phyloP scores from a whole-genome alignment of 2,329 filamentous ascomycete species.

The Diaporthe citrichinensis region DNA sequence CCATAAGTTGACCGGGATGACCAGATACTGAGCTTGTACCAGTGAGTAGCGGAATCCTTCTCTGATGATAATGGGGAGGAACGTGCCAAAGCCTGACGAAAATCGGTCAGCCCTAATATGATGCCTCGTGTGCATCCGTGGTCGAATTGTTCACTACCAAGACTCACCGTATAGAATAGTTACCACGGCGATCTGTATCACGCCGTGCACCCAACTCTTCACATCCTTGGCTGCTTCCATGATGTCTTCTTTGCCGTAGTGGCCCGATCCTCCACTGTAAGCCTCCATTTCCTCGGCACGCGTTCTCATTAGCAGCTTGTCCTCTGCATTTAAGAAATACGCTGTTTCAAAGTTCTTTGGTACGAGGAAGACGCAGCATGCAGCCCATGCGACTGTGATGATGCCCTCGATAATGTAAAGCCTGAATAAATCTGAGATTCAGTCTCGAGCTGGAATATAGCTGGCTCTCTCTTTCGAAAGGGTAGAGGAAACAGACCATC shows the following conservation, averaged over 20 bases:
- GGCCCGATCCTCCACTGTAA: constrained; percentile 7
- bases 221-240: constrained; percentile 46
- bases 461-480: too few relatives aligned
- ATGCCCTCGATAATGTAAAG: constrained; percentile 23
- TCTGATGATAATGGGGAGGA: constrained; percentile 58
- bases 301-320: not conserved
- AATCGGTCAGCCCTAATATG: not conserved
- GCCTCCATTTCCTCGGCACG: constrained; percentile 13
- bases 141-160: not conserved
- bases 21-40: constrained; percentile 55
- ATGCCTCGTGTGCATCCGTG: not conserved
- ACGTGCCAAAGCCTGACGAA: constrained; percentile 53
- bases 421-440: not conserved
- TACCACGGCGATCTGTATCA: constrained; percentile 56
- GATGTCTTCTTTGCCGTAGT: constrained; percentile 42
- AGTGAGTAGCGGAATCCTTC: constrained; percentile 55
- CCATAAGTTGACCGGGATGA: constrained; percentile 58
- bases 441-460: not conserved
- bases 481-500: not conserved
- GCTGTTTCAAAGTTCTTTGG: constrained; percentile 18
- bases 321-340: not conserved
- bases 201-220: constrained; percentile 48
- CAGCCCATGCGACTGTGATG: constrained; percentile 14
- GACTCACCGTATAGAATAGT: constrained; percentile 53
- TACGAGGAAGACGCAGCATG: not conserved